These are phyloP conservation scores for Phialemonium atrogriseum DNA, from an alignment of 2,329 filamentous ascomycete species.

Conservation along the genomic window DNA sequence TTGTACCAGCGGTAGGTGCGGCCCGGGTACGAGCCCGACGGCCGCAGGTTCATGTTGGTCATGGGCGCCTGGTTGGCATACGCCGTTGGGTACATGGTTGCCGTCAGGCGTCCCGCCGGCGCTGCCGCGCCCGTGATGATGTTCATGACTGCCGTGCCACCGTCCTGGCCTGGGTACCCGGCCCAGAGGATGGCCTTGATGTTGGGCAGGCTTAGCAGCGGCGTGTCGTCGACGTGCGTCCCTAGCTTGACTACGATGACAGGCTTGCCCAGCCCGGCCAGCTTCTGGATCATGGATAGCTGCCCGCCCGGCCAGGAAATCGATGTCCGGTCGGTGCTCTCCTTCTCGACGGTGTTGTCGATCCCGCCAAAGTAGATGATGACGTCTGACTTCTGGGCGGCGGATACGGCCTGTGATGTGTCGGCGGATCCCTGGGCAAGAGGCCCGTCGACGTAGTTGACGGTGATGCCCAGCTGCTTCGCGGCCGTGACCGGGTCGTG, in stretches of 20 bases:
- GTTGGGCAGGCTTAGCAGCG: constrained; percentile 35
- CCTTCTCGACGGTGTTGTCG: constrained; percentile 41
- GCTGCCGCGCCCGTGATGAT: constrained; percentile 40
- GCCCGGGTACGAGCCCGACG: constrained; percentile 31
- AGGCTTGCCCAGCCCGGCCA: constrained; percentile 36
- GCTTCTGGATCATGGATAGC: constrained; percentile 38
- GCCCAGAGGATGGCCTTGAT: constrained; percentile 47
- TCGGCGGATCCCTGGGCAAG: constrained; percentile 14
- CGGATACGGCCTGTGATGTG: constrained; percentile 7
- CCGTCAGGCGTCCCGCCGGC: constrained; percentile 44
- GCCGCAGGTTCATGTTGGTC: constrained; percentile 48
- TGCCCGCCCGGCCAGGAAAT: constrained; percentile 45
- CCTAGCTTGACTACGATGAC: constrained; percentile 43
- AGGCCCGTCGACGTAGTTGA: constrained; percentile 32
- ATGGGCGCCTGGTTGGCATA: constrained; percentile 42
- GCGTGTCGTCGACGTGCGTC: constrained; percentile 40
- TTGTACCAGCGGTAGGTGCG: constrained; percentile 53
- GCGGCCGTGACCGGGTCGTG: constrained; percentile 45
- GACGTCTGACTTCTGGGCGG: constrained; percentile 25
- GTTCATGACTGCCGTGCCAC: constrained; percentile 45
- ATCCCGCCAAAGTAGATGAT: constrained; percentile 49
- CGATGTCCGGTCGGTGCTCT: constrained; percentile 40
- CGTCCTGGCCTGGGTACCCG: constrained; percentile 52
- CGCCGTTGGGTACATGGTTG: constrained; percentile 45
- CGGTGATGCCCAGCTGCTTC: constrained; percentile 32